Conservation (phyloP, 2,329 filamentous ascomycete species). For the Aspergillus vadensis region DNA sequence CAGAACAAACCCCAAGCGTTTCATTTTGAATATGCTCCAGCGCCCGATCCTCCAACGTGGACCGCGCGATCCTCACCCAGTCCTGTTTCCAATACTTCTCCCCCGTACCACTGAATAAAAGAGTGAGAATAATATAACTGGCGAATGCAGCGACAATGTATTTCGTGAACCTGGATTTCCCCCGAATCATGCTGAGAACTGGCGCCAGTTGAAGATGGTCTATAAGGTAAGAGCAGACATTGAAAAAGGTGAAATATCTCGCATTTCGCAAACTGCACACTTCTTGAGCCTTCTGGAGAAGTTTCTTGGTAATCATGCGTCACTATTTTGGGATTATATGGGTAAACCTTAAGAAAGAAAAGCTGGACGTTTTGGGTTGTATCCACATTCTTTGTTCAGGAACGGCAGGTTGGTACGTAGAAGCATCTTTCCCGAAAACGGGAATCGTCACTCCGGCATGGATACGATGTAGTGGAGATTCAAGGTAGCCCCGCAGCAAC, state of each 20-base stretch:
- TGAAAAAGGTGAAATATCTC: not conserved
- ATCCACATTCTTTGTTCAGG: not conserved
- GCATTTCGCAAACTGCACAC: not conserved
- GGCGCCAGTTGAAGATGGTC: not conserved
- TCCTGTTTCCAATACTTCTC: not conserved
- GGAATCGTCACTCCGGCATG: not conserved
- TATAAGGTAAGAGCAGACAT: not conserved
- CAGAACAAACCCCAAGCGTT: slow-evolving; percentile 28
- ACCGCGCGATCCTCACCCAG: slow-evolving; percentile 7
- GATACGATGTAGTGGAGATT: no score
- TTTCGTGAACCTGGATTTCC: not conserved
- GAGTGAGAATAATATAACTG: not conserved
- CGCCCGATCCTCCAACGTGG: slow-evolving; percentile 18
- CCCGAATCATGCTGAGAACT: not conserved
- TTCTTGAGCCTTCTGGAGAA: not conserved
- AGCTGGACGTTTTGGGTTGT: not conserved
- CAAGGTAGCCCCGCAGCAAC: no score
- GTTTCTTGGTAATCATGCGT: not conserved
- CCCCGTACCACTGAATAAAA: not conserved
- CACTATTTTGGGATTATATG: not conserved
- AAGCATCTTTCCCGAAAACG: not conserved
- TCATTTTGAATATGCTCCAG: slow-evolving; percentile 29
- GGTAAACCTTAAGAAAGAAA: not conserved
- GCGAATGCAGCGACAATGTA: not conserved
- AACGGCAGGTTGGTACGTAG: not conserved